phyloP scores from a whole-genome alignment of 768 basidiomycete species.

The Auriscalpium microsporum region DNA sequence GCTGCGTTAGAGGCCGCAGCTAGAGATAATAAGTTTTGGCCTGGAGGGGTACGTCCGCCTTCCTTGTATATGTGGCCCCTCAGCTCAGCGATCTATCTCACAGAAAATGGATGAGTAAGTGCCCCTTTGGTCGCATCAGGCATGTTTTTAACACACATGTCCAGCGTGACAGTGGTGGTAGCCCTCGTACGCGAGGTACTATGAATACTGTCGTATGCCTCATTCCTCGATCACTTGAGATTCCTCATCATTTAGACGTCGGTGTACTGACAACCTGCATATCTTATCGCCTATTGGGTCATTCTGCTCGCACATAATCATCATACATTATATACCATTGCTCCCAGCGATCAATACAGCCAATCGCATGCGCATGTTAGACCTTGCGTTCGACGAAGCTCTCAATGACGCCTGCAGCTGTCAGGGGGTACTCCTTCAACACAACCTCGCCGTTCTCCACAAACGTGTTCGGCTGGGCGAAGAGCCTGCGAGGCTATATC shows the following conservation, averaged over 20 bases:
- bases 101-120: constrained; percentile 80
- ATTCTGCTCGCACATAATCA: too few relatives aligned
- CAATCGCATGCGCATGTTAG: neutral
- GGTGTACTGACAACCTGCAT: neutral
- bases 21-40: constrained; percentile 53
- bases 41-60: constrained; percentile 57
- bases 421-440: constrained; percentile 74
- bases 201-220: constrained; percentile 17
- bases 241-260: neutral
- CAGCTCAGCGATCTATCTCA: neutral
- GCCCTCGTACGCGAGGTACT: constrained; percentile 58
- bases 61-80: constrained; percentile 1
- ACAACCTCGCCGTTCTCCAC: constrained; percentile 58
- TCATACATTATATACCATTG: too few relatives aligned
- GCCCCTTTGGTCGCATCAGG: neutral
- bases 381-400: constrained; percentile 64
- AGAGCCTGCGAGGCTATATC: constrained; percentile 68
- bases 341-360: too few relatives aligned
- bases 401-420: constrained; percentile 65
- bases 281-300: neutral
- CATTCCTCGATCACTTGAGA: constrained; percentile 1
- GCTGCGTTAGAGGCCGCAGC: constrained; percentile 46
- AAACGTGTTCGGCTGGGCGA: constrained; percentile 77
- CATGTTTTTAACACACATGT: neutral
- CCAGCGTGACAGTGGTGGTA: constrained; percentile 64